Base-by-base conservation (phyloP, 495 filamentous ascomycete species). In the Penicillium arizonense region DNA sequence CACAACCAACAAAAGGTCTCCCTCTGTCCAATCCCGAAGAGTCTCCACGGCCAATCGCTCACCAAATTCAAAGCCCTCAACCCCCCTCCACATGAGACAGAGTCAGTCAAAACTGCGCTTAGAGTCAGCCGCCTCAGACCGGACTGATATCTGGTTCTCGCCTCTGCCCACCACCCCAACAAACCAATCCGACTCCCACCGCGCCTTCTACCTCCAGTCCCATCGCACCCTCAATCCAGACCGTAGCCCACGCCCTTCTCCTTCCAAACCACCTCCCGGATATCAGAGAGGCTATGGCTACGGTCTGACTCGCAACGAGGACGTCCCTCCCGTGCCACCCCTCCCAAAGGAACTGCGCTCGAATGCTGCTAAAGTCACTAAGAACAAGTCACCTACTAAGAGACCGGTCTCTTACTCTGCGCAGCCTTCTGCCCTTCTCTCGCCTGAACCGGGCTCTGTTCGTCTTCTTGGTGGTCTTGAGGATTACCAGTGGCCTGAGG, bases 291-390 rank as follows among this genome's bases (percentile, higher is more conserved):
- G 28, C 28, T 30, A 30, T 7, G 28, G 28, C 5, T 30, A 30
- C 8, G 28, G 28, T 30, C 28, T 30, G 8, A 30, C 28, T 8
- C 56, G 57, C 10, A 62, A 67, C 35, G 59, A 65, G 3, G 63
- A 75, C 44, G 72, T 77, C 38, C 76, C 76, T 0, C 76, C 76
- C 13, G 69, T 78, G 2, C 74, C 76, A 6, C 73, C 72, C 2
- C 58, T 77, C 0, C 73, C 74, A 0, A 72, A 74, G 33, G 71
- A 75, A 8, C 59, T 76, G n/a, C 61, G 64, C 12, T 55, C 52
- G 14, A 72, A 65, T 40, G 66, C 70, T 20, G 63, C 65, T n/a
- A 70, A 67, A 50, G 61, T 67, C 0, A 56, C 67, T 39, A 52
- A 57, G 18, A 50, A 59, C 0, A 28, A 59, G 20, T 71, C 75